Conservation (phyloP, 306 rosid species). For the Amphicarpaea edgeworthii region DNA sequence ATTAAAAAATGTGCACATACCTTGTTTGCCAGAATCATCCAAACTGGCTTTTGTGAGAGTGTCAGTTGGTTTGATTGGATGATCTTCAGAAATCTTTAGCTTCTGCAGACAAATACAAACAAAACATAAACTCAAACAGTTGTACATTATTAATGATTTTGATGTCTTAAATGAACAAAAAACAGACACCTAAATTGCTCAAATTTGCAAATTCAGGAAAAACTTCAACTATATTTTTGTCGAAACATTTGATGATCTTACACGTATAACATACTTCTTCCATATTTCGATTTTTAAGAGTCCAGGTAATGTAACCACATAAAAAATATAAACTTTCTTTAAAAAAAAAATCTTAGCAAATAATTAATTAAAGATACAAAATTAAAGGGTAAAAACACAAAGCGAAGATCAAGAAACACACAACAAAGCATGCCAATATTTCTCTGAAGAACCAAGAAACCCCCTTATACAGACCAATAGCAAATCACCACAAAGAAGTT, state of each 20-base stretch:
- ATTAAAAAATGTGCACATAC: constrained; percentile 43
- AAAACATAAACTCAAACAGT: constrained; percentile 25
- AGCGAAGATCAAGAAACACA: background rate
- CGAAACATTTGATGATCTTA: constrained; percentile 2
- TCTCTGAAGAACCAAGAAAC: background rate
- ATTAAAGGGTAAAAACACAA: background rate
- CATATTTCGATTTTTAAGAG: constrained; percentile 3
- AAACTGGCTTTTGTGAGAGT: constrained; percentile 54
- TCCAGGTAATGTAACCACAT: background rate
- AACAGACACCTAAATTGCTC: constrained; percentile 5
- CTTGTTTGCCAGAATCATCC: constrained; percentile 54
- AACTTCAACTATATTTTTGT: constrained; percentile 6
- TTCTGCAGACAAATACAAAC: constrained; percentile 54
- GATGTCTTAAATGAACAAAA: constrained; percentile 1
- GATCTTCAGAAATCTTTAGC: constrained; percentile 54
- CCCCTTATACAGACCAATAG: background rate
- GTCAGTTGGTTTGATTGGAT: constrained; percentile 56
- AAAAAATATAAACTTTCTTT: constrained; percentile 1
- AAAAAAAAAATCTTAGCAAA: background rate
- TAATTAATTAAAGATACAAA: background rate
- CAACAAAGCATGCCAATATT: background rate
- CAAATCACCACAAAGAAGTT: background rate
- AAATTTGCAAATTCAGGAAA: background rate
- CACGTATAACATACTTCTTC: constrained; percentile 5
- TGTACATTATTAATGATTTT: constrained; percentile 20